A percentile compares a stretch with the other conserved stretches of the same genome.
Evolutionary conservation across 2,329 filamentous ascomycete species (phyloP).

Genomic region (Colletotrichum tofieldiae): DNA sequence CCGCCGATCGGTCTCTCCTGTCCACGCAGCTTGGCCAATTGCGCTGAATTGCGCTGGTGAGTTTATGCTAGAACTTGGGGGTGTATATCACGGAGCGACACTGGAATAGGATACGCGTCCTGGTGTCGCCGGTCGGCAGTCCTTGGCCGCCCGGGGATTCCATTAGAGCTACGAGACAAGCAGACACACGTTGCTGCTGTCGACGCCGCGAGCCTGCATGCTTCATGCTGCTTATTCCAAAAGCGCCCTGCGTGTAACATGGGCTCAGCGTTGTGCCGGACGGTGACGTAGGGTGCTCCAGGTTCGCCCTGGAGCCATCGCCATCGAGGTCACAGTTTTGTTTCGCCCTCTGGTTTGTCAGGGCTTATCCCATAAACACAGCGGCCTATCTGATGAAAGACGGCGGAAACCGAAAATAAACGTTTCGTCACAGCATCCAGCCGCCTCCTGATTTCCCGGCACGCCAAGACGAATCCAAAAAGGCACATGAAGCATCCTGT

Average conservation of each 20-base stretch:
- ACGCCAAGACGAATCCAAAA: slow-evolving; percentile 7
- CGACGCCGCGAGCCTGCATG: slow-evolving; percentile 32
- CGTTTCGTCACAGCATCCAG: slow-evolving; percentile 33
- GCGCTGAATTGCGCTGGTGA: slow-evolving; percentile 6
- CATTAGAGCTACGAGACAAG: neutral
- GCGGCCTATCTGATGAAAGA: neutral
- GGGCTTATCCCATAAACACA: slow-evolving; percentile 33
- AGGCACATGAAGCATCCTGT: slow-evolving; percentile 13
- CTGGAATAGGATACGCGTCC: slow-evolving; percentile 13
- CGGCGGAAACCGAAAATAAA: slow-evolving; percentile 18
- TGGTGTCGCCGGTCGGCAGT: slow-evolving; percentile 5
- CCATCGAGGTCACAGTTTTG: slow-evolving; percentile 31
- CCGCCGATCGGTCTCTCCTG: slow-evolving; percentile 22
- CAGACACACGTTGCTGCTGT: neutral
- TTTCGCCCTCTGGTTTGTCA: slow-evolving; percentile 38
- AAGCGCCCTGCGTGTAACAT: slow-evolving; percentile 20
- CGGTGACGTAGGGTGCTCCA: slow-evolving; percentile 27
- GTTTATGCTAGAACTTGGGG: neutral
- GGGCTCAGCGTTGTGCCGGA: slow-evolving; percentile 8
- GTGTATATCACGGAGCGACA: slow-evolving; percentile 10
- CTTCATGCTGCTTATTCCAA: slow-evolving; percentile 21
- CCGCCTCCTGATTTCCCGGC: slow-evolving; percentile 14
- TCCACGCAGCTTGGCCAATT: slow-evolving; percentile 12
- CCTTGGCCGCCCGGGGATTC: neutral
- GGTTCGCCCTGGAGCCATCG: slow-evolving; percentile 21